These are phyloP conservation scores for Phaeotremella fagi DNA, from an alignment of 768 basidiomycete genomes.

Conservation along the genomic window DNA sequence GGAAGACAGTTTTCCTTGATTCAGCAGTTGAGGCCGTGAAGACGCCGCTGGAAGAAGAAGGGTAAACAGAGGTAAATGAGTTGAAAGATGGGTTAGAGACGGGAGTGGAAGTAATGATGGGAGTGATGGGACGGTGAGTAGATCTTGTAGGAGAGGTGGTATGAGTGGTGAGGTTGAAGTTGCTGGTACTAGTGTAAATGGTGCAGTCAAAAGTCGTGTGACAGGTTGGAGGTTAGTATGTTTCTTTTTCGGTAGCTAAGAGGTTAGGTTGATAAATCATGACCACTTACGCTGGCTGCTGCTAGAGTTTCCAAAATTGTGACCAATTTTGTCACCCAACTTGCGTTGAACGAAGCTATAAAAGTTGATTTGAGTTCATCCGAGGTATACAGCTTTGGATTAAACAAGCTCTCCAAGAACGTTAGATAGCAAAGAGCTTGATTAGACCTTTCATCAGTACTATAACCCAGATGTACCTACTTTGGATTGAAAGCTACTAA, in stretches of 20 bases:
- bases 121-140: slow-evolving; percentile 70
- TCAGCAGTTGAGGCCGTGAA: slow-evolving; percentile 13
- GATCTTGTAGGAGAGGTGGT: slow-evolving; percentile 54
- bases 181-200: slow-evolving; percentile 49
- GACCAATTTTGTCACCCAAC: slow-evolving; percentile 38
- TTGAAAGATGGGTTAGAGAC: slow-evolving; percentile 62
- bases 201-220: slow-evolving; percentile 52
- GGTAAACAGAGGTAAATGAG: slow-evolving; percentile 59
- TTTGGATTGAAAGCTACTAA: slow-evolving; percentile 9
- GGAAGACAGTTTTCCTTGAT: slow-evolving; percentile 14
- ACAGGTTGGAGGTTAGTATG: slow-evolving; percentile 55
- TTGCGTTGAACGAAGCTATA: slow-evolving; percentile 1
- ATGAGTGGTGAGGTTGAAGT: slow-evolving; percentile 43
- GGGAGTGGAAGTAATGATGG: slow-evolving; percentile 62
- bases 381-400: too few species aligned
- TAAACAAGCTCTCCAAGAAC: slow-evolving; percentile 20
- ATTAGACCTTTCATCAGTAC: slow-evolving; percentile 6
- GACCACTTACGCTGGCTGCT: slow-evolving; percentile 17
- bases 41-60: slow-evolving; percentile 34
- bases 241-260: slow-evolving; percentile 55
- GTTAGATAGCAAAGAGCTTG: slow-evolving; percentile 9
- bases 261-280: slow-evolving; percentile 2
- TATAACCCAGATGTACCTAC: slow-evolving; percentile 13
- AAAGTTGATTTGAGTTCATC: too few species aligned
- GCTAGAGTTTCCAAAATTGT: slow-evolving; percentile 19